phyloP scores from a whole-genome alignment of 164 flowering plant species.

The Vitis riparia region DNA sequence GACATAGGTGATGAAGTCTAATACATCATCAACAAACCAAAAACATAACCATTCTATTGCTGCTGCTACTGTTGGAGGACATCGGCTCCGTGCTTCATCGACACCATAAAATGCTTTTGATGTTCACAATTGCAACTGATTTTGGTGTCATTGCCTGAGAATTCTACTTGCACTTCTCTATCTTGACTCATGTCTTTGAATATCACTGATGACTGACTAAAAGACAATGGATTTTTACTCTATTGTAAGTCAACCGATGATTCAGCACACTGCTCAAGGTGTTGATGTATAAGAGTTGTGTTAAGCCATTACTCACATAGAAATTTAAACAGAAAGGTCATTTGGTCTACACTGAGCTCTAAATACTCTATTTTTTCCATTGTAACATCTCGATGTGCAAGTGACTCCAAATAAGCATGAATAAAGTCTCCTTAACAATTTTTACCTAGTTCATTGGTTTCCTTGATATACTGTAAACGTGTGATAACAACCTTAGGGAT shows the following conservation, averaged over 20 bases:
- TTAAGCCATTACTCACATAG: slow-evolving; percentile 80
- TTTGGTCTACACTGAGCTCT: slow-evolving; percentile 75
- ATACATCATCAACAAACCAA: too few species aligned
- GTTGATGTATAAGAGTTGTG: slow-evolving; percentile 65
- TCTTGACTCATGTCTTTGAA: too few species aligned
- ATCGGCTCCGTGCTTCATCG: too few species aligned
- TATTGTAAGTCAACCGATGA: slow-evolving; percentile 73
- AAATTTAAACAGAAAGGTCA: slow-evolving; percentile 73
- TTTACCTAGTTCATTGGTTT: slow-evolving; percentile 94
- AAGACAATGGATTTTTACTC: slow-evolving; percentile 11
- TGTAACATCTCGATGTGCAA: slow-evolving; percentile 49
- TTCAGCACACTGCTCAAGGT: slow-evolving; percentile 81
- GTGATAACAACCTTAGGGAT: slow-evolving; percentile 96
- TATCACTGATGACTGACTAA: too few species aligned
- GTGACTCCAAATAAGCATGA: slow-evolving; percentile 44
- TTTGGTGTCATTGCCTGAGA: too few species aligned
- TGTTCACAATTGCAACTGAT: too few species aligned
- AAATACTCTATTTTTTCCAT: slow-evolving; percentile 86
- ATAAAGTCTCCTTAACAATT: slow-evolving; percentile 61
- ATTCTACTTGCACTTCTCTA: too few species aligned
- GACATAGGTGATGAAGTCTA: too few species aligned
- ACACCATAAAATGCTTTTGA: too few species aligned
- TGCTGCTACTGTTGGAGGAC: too few species aligned
- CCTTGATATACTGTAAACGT: slow-evolving; percentile 97
- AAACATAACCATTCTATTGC: too few species aligned